Percentiles rank a stretch among this genome's conserved stretches.
These are phyloP conservation scores for Claviceps sp. DNA, from an alignment of 2,329 filamentous ascomycete genomes.

Conservation along the genomic window DNA sequence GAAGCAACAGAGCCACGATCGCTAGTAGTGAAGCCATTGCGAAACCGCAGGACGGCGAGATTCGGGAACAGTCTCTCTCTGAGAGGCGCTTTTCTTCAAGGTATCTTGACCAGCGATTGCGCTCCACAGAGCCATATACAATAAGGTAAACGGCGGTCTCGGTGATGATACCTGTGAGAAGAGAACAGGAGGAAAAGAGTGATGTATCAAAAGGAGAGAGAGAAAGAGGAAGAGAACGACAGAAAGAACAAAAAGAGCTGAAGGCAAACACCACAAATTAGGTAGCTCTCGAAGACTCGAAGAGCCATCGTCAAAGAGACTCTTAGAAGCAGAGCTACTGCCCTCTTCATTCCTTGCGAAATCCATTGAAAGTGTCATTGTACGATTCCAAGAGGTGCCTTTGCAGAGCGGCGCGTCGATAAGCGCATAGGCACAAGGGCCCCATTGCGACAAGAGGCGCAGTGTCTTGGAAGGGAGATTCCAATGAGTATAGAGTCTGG, in stretches of 20 bases:
- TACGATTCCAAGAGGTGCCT: neutral
- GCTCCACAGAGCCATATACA: slow-evolving; percentile 3
- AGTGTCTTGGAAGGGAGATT: slow-evolving; percentile 15
- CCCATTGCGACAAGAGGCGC: slow-evolving; percentile 19
- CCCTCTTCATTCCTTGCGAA: slow-evolving; percentile 26
- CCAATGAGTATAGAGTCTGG: too few relatives aligned
- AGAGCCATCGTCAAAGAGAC: slow-evolving; percentile 16
- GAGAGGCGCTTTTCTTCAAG: neutral
- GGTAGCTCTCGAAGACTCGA: slow-evolving; percentile 5
- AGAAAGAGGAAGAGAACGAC: slow-evolving; percentile 1
- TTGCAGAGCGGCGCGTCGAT: neutral
- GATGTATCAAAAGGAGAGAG: slow-evolving; percentile 5
- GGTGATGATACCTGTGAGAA: neutral
- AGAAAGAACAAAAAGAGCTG: slow-evolving; percentile 1
- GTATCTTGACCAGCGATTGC: neutral
- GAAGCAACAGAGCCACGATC: slow-evolving; percentile 14
- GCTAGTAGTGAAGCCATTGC: slow-evolving; percentile 18
- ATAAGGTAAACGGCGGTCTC: neutral
- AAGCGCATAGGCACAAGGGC: slow-evolving; percentile 4
- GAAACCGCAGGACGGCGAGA: neutral
- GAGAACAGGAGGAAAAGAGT: neutral
- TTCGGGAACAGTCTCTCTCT: neutral
- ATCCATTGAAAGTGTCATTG: slow-evolving; percentile 11
- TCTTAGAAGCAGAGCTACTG: slow-evolving; percentile 16
- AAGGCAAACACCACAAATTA: slow-evolving; percentile 2